phyloP scores from a whole-genome alignment of 2,329 filamentous ascomycete genomes.

The Cladosporium sp. region DNA sequence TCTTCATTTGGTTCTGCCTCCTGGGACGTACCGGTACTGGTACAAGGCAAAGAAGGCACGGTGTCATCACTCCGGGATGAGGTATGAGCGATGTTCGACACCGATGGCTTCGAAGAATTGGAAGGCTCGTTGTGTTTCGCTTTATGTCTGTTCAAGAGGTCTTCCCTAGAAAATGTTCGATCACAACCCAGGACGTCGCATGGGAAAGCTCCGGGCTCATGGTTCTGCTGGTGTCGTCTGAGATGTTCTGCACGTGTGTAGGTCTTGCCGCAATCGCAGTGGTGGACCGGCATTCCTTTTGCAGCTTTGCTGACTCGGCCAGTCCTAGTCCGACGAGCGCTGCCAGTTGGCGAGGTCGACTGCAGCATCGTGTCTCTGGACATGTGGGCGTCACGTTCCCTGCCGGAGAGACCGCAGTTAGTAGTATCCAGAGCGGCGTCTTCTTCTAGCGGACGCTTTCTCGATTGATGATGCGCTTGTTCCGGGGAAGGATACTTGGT shows the following conservation, averaged over 20 bases:
- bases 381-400: background rate
- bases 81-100: background rate
- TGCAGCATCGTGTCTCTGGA: slow-evolving; percentile 35
- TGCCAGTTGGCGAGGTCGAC: slow-evolving; percentile 36
- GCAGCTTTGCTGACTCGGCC: slow-evolving; percentile 52
- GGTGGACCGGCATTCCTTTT: slow-evolving; percentile 50
- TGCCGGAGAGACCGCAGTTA: background rate
- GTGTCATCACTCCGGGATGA: background rate
- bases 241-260: slow-evolving; percentile 53
- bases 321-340: slow-evolving; percentile 44
- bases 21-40: background rate
- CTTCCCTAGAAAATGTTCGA: slow-evolving; percentile 47
- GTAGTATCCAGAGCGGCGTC: background rate
- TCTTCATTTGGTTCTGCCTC: background rate
- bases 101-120: background rate
- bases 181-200: slow-evolving; percentile 47
- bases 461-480: background rate
- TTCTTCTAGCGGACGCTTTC: background rate
- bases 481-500: background rate
- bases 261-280: slow-evolving; percentile 50
- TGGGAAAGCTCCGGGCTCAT: slow-evolving; percentile 44
- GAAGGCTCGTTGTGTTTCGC: slow-evolving; percentile 38
- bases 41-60: background rate
- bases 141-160: slow-evolving; percentile 49
- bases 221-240: slow-evolving; percentile 52